Conservation (phyloP, 1,284 basidiomycete species). For the Malassezia sympodialis region DNA sequence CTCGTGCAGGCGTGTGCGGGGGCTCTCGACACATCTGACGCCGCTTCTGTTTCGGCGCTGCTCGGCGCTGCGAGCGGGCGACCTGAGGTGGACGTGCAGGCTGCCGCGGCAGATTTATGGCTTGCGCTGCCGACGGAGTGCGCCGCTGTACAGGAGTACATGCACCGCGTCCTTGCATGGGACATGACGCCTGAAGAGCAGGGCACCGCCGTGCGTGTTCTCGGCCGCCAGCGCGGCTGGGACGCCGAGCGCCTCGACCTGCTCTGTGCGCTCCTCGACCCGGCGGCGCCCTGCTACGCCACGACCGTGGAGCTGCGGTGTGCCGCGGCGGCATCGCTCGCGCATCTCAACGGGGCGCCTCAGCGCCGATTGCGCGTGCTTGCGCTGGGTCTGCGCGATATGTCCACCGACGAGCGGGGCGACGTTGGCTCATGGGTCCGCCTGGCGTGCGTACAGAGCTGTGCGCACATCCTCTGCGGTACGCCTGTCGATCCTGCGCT, state of each 20-base stretch:
- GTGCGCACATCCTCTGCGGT: slow-evolving; percentile 1
- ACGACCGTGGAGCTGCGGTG: slow-evolving; percentile 58
- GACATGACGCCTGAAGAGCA: slow-evolving; percentile 57
- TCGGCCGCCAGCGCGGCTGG: slow-evolving; percentile 44
- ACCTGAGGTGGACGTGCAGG: slow-evolving; percentile 60
- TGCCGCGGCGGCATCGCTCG: slow-evolving; percentile 62
- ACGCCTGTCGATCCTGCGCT: slow-evolving; percentile 13
- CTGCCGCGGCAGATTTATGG: slow-evolving; percentile 61
- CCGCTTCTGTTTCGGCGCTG: not conserved
- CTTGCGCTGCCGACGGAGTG: slow-evolving; percentile 55
- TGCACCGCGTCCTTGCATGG: slow-evolving; percentile 6
- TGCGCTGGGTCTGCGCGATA: slow-evolving; percentile 67
- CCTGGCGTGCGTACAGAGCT: slow-evolving; percentile 59
- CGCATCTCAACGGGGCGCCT: slow-evolving; percentile 23
- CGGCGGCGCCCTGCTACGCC: slow-evolving; percentile 18
- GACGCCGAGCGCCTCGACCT: not conserved
- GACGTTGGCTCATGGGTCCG: slow-evolving; percentile 97
- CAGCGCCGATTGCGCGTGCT: slow-evolving; percentile 30
- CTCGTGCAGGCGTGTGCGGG: slow-evolving; percentile 55
- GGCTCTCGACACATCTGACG: not conserved
- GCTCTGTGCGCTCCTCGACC: slow-evolving; percentile 52
- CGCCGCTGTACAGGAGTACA: slow-evolving; percentile 56
- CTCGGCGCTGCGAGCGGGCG: slow-evolving; percentile 66
- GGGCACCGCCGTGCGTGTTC: slow-evolving; percentile 65
- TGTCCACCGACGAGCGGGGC: slow-evolving; percentile 83